Conservation (phyloP, 306 rosid species). For the Amphicarpaea edgeworthii region DNA sequence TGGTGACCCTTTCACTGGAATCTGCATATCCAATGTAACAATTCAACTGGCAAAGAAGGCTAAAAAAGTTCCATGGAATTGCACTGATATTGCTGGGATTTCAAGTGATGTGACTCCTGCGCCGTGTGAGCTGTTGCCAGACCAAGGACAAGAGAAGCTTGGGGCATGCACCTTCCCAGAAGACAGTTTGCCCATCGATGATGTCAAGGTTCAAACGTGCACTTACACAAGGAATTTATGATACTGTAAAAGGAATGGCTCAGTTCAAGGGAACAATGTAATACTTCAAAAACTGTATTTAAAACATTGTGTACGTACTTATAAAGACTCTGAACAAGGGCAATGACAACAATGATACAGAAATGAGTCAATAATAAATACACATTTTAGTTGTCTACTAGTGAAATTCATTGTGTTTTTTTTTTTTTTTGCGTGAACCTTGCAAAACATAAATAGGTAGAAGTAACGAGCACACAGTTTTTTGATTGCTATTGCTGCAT, state of each 20-base stretch:
- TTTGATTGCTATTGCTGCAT: constrained; percentile 24
- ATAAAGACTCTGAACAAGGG: constrained; percentile 30
- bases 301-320: constrained; percentile 27
- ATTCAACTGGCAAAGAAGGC: constrained; percentile 62
- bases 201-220: constrained; percentile 60
- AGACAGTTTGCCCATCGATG: constrained; percentile 57
- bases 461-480: constrained; percentile 5
- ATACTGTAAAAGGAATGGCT: constrained; percentile 33
- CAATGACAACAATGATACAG: constrained; percentile 18
- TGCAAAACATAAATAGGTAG: constrained; percentile 13
- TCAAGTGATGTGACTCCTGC: constrained; percentile 65
- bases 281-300: constrained; percentile 38
- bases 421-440: neutral
- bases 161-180: constrained; percentile 64
- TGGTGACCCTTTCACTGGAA: constrained; percentile 68
- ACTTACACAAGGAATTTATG: constrained; percentile 50
- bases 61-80: constrained; percentile 73
- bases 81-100: constrained; percentile 71
- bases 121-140: constrained; percentile 66
- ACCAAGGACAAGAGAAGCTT: constrained; percentile 53
- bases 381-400: constrained; percentile 1
- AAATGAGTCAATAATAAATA: constrained; percentile 21
- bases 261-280: constrained; percentile 15
- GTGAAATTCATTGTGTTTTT: constrained; percentile 13
- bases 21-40: constrained; percentile 79